Percentiles rank a stretch among this genome's conserved stretches.
Conservation (phyloP, 2,329 filamentous ascomycete genomes). For the Exophiala aquamarina region DNA sequence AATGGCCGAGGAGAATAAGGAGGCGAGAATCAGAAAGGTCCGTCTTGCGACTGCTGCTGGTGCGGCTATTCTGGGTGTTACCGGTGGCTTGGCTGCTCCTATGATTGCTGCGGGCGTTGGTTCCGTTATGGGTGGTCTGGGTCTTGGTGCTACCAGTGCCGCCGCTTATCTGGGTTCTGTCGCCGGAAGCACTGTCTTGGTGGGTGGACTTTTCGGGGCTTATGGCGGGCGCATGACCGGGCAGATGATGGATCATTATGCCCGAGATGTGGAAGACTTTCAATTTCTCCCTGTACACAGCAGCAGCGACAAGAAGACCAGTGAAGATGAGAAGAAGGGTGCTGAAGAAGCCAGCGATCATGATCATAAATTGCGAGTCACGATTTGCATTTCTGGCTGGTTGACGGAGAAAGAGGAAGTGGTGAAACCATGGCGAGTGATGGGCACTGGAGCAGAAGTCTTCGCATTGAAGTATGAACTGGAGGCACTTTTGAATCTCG, state of each 20-base stretch:
- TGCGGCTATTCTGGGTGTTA: conserved; percentile 80
- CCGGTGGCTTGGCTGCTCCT: conserved; percentile 74
- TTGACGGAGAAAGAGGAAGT: conserved; percentile 70
- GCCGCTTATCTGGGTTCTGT: conserved; percentile 78
- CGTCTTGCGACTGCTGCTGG: conserved; percentile 85
- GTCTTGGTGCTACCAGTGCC: conserved; percentile 70
- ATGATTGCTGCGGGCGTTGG: conserved; percentile 78
- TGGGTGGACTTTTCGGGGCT: conserved; percentile 88
- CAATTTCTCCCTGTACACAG: conserved; percentile 74
- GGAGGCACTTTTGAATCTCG: conserved; percentile 73
- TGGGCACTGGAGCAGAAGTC: conserved; percentile 72
- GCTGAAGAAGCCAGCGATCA: conserved; percentile 38
- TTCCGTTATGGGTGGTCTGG: conserved; percentile 72
- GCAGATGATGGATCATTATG: conserved; percentile 85
- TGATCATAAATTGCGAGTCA: conserved; percentile 72
- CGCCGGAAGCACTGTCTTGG: conserved; percentile 74
- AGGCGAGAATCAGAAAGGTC: conserved; percentile 73
- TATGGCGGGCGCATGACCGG: conserved; percentile 80
- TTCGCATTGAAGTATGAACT: conserved; percentile 85
- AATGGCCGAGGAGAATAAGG: conserved; percentile 65
- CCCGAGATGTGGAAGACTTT: conserved; percentile 84
- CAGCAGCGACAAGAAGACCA: conserved; percentile 40
- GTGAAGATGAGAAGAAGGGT: conserved; percentile 43
- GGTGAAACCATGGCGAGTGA: conserved; percentile 72
- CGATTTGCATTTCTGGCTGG: conserved; percentile 82